Percentiles rank a stretch among this genome's conserved stretches.
Conservation (phyloP, 345 rosid species). For the Salix viminalis region DNA sequence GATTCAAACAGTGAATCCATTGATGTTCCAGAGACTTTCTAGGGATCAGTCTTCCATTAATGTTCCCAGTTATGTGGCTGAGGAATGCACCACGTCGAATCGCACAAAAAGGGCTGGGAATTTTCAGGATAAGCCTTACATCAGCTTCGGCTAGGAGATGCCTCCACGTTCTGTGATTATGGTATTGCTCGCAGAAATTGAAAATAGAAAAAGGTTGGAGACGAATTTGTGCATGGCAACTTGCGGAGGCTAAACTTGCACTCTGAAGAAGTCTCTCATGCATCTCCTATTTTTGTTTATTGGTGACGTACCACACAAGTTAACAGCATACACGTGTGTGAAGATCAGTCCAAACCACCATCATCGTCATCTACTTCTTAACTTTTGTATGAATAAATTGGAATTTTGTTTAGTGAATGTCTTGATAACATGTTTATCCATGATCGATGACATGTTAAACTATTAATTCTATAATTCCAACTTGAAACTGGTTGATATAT, state of each 20-base stretch:
- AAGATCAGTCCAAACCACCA: neutral
- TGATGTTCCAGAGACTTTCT: neutral
- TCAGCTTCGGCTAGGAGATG: neutral
- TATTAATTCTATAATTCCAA: no score
- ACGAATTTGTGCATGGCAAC: neutral
- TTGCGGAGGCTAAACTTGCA: neutral
- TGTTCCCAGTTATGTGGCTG: neutral
- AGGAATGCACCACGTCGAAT: conserved; percentile 15
- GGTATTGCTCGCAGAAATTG: neutral
- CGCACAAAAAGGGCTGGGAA: neutral
- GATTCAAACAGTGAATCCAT: neutral
- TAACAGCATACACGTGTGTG: neutral
- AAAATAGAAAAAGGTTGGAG: neutral
- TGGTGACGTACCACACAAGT: neutral
- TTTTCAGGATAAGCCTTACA: conserved; percentile 15
- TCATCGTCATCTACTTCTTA: neutral
- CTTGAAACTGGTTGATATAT: no score
- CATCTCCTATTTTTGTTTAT: neutral
- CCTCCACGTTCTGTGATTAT: conserved; percentile 14
- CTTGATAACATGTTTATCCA: no score
- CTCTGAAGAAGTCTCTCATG: neutral
- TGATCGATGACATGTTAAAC: no score
- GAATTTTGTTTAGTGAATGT: no score
- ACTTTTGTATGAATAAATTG: no score
- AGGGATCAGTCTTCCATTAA: neutral